phyloP scores from a whole-genome alignment of 2,329 filamentous ascomycete species.

The Celoporthe dispersa region DNA sequence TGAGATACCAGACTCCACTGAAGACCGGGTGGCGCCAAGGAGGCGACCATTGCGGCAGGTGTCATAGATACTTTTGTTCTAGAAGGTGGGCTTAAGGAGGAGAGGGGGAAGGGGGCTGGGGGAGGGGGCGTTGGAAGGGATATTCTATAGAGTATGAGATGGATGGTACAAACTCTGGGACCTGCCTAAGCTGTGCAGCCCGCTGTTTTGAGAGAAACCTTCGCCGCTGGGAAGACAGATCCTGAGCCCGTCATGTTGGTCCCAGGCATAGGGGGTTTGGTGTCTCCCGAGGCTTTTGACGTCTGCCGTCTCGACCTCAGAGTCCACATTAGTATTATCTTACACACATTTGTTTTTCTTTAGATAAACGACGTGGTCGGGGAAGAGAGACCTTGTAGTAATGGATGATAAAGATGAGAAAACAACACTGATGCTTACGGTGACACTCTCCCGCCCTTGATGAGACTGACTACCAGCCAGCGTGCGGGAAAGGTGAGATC shows the following conservation, averaged over 20 bases:
- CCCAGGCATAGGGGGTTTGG: neutral
- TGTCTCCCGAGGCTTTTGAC: neutral
- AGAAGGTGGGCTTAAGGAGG: neutral
- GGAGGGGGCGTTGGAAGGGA: neutral
- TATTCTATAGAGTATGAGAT: neutral
- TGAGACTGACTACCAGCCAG: neutral
- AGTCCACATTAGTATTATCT: neutral
- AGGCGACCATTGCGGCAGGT: neutral
- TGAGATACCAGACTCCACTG: constrained; percentile 12
- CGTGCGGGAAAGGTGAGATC: neutral
- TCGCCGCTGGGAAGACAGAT: neutral
- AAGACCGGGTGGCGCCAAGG: neutral
- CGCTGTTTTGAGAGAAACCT: neutral
- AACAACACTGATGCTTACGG: neutral
- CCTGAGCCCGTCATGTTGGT: neutral
- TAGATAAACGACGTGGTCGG: neutral
- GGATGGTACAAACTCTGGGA: neutral
- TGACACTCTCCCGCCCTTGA: neutral
- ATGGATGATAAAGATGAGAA: neutral
- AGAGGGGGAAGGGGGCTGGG: no score
- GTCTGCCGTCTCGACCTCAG: neutral
- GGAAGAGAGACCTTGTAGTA: neutral
- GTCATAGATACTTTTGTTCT: constrained; percentile 12
- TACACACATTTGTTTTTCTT: neutral
- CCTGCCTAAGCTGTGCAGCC: neutral